phyloP scores from a whole-genome alignment of 352 stramenopile species.

The Phytophthora cactorum region DNA sequence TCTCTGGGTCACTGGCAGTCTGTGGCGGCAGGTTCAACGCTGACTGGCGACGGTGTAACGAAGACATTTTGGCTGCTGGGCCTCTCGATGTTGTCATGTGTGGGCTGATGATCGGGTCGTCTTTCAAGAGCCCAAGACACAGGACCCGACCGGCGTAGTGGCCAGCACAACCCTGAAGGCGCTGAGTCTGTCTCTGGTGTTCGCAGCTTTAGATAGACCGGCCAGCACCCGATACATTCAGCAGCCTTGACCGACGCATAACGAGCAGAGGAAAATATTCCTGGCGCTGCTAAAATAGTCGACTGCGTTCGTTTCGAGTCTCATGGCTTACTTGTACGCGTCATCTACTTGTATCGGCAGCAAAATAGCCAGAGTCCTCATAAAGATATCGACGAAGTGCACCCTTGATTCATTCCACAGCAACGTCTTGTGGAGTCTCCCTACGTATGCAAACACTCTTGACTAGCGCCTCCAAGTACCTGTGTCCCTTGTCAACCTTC shows the following conservation, averaged over 20 bases:
- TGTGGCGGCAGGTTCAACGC: constrained; percentile 38
- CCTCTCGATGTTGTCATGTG: constrained; percentile 43
- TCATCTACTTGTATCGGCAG: constrained; percentile 1
- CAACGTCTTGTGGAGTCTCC: constrained; percentile 22
- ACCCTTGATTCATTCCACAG: constrained; percentile 27
- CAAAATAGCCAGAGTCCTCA: not conserved
- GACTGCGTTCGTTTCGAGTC: constrained; percentile 35
- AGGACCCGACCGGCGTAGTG: constrained; percentile 5
- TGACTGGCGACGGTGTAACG: constrained; percentile 52
- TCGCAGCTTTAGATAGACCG: constrained; percentile 38
- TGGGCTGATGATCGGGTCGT: not conserved
- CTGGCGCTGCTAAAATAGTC: constrained; percentile 32
- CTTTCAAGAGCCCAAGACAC: constrained; percentile 28
- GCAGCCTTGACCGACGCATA: not conserved
- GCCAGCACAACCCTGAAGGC: constrained; percentile 12
- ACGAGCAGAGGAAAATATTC: not conserved
- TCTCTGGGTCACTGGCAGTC: not conserved
- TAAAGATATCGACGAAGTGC: constrained; percentile 1
- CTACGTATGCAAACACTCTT: constrained; percentile 32
- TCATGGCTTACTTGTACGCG: not conserved
- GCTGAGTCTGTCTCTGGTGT: constrained; percentile 31
- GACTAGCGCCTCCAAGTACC: constrained; percentile 30
- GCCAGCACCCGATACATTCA: constrained; percentile 13
- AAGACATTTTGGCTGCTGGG: constrained; percentile 42
- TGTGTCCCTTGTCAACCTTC: constrained; percentile 4